phyloP scores from a whole-genome alignment of 2,329 filamentous ascomycete genomes.

The Tolypocladium cylindrosporum region DNA sequence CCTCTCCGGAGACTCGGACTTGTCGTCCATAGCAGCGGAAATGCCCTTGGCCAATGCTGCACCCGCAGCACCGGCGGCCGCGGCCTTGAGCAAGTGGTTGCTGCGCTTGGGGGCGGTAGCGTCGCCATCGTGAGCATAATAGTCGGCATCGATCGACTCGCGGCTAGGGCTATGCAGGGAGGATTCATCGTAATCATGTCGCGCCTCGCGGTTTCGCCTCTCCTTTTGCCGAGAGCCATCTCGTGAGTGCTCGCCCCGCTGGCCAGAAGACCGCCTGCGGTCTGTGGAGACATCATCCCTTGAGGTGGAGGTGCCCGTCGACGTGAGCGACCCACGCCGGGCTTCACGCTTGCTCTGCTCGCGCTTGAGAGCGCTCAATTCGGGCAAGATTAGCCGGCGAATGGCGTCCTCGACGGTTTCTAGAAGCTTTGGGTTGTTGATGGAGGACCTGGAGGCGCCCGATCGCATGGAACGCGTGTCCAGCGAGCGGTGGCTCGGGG shows the following conservation, averaged over 20 bases:
- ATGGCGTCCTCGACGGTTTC: conserved; percentile 93
- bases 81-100: conserved; percentile 32
- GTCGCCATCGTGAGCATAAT: conserved; percentile 23
- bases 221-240: conserved; percentile 39
- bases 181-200: conserved; percentile 42
- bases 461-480: conserved; percentile 44
- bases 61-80: conserved; percentile 33
- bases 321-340: conserved; percentile 54
- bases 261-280: conserved; percentile 50
- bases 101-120: conserved; percentile 34
- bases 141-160: conserved; percentile 32
- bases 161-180: conserved; percentile 38
- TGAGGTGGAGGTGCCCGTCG: conserved; percentile 44
- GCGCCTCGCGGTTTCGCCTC: conserved; percentile 41
- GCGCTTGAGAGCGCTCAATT: conserved; percentile 83
- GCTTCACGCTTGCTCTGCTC: conserved; percentile 73
- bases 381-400: conserved; percentile 77
- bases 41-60: conserved; percentile 23
- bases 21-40: conserved; percentile 23
- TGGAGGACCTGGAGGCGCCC: conserved; percentile 55
- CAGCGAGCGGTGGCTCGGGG: conserved; percentile 44
- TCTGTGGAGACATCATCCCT: conserved; percentile 48
- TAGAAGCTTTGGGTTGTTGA: conserved; percentile 85
- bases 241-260: conserved; percentile 40
- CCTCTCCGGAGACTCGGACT: conserved; percentile 37